These are phyloP conservation scores for Coffea eugenioides DNA, from an alignment of 257 asterid genomes.

Conservation along the genomic window DNA sequence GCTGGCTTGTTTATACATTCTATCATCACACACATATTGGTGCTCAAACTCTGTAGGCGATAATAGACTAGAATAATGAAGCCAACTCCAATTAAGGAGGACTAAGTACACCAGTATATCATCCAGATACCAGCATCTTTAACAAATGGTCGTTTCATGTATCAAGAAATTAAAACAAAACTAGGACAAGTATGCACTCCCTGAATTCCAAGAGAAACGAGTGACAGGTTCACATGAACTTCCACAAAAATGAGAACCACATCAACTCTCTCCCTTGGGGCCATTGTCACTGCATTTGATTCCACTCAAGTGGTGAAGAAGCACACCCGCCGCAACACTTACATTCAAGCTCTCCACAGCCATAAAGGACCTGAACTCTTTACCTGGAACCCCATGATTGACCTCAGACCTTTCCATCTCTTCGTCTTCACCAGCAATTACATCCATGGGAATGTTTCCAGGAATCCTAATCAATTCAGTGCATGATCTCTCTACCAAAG, in stretches of 20 bases:
- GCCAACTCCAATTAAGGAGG: background rate
- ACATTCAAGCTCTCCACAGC: constrained; percentile 96
- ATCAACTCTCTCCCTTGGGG: constrained; percentile 17
- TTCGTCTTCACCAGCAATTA: constrained; percentile 48
- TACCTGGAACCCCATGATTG: constrained; percentile 28
- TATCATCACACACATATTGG: background rate
- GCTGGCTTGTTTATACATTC: background rate
- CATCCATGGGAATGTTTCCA: constrained; percentile 56
- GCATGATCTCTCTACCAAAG: constrained; percentile 93
- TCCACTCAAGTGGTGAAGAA: constrained; percentile 77
- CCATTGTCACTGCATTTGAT: constrained; percentile 27
- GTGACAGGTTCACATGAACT: background rate
- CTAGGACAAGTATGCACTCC: background rate
- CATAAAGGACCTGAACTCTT: constrained; percentile 64
- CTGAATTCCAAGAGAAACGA: background rate
- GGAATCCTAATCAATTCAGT: constrained; percentile 65
- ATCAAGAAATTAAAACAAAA: constrained; percentile 7
- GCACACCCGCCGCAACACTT: constrained; percentile 95
- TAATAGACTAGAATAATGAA: background rate
- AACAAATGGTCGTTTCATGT: background rate
- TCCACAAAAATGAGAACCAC: constrained; percentile 14
- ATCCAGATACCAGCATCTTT: background rate
- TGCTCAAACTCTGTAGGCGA: background rate
- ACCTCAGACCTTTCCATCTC: constrained; percentile 33
- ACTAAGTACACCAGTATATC: background rate